phyloP scores from a whole-genome alignment of 441 rosid species.

The Populus hybrid region DNA sequence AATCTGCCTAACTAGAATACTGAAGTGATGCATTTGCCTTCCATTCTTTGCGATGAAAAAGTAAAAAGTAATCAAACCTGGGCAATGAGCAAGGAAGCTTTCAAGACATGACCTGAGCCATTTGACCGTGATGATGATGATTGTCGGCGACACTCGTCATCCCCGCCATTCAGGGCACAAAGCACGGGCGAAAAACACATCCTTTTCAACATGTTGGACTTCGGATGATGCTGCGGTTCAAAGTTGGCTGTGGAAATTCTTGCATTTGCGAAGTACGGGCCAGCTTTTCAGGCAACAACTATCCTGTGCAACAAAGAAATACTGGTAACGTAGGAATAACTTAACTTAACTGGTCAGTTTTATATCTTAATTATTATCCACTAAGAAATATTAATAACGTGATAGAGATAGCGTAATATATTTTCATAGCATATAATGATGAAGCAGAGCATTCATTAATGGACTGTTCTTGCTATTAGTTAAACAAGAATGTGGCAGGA shows the following conservation, averaged over 20 bases:
- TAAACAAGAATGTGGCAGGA: too few species aligned
- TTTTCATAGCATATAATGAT: neutral
- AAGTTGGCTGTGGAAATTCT: constrained; percentile 16
- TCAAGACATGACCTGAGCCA: neutral
- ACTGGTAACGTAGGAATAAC: too few species aligned
- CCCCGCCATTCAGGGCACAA: constrained; percentile 15
- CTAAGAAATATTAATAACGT: too few species aligned
- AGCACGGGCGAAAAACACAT: neutral
- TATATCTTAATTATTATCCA: too few species aligned
- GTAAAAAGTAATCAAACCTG: neutral
- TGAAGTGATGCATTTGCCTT: neutral
- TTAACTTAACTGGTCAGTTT: too few species aligned
- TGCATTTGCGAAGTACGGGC: neutral
- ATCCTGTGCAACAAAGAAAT: neutral
- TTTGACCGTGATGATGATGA: neutral
- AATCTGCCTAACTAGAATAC: too few species aligned
- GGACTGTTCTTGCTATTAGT: too few species aligned
- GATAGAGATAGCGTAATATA: too few species aligned
- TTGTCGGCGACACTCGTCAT: constrained; percentile 9
- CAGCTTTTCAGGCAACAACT: neutral
- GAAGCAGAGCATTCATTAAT: neutral
- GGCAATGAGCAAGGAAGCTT: neutral
- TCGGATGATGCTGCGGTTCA: neutral
- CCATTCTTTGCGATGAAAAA: neutral
- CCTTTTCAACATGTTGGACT: constrained; percentile 2